These are phyloP conservation scores for Malus domestica DNA, from an alignment of 306 rosid species.

Conservation along the genomic window ASM211411v1 NC_041795.1:27396001-27396500, in stretches of 20 bases:
- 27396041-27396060: no score
- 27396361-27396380: conserved; percentile 45
- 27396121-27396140: neutral
- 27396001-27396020: neutral
- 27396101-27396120: neutral
- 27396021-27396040: neutral
- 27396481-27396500: no score
- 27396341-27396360: conserved; percentile 32
- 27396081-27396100: neutral
- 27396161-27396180: neutral
- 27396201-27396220: conserved; percentile 59
- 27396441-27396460: no score
- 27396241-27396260: conserved; percentile 90
- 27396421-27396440: no score
- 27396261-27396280: conserved; percentile 87
- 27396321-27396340: conserved; percentile 48
- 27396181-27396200: neutral
- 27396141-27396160: conserved; percentile 10
- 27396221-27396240: conserved; percentile 76
- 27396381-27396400: conserved; percentile 11
- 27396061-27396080: neutral
- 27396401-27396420: no score
- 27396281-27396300: conserved; percentile 73
- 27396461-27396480: no score
- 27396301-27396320: conserved; percentile 30